Base-by-base conservation (phyloP, 2,329 filamentous ascomycete genomes). In the Cytospora chrysosperma region DNA sequence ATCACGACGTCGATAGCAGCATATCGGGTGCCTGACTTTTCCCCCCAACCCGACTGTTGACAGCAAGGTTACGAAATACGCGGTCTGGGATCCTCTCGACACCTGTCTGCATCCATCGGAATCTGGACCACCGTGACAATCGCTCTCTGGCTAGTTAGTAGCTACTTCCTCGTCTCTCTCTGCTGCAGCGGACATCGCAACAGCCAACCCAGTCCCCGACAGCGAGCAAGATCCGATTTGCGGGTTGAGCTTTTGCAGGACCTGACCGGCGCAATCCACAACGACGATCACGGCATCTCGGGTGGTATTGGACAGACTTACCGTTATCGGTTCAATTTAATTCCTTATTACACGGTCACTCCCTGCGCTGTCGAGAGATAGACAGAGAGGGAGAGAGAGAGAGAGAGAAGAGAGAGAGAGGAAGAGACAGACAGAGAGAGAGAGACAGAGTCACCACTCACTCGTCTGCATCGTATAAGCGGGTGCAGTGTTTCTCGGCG, bases 181-280 rank as follows among this genome's bases (percentile, higher is more conserved):
- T n/a, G n/a, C n/a, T 55, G n/a, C 52, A 61, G 51, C 52, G 59
- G 59, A 40, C 49, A 55, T 61, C 51, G 58, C 58, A 52, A 51
- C 21, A 37, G 32, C 30, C 30, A 34, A 13, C 4, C 32, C 50
- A 43, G 8, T 30, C 50, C 58, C 50, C 51, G 37, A 51, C 51
- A n/a, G 49, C 49, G 49, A 53, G 17, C 58, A 54, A 27, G 21
- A 47, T 40, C 58, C 50, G 34, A 37, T 54, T 47, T 32, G 58
- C 50, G 43, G 50, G 19, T n/a, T 10, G 17, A 55, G 37, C 58
- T 28, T 9, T 34, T 34, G 32, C 32, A 34, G 32, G 32, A 34
- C 32, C 15, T 55, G 51, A 55, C 53, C 59, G 59, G 59, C 51
- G 54, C 51, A 47, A 55, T 61, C 27, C 54, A 21, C 21, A n/a